Percentiles rank a stretch among this genome's conserved stretches.
Conservation (phyloP, 352 stramenopile genomes). For the Saprolegnia parasitica region DNA sequence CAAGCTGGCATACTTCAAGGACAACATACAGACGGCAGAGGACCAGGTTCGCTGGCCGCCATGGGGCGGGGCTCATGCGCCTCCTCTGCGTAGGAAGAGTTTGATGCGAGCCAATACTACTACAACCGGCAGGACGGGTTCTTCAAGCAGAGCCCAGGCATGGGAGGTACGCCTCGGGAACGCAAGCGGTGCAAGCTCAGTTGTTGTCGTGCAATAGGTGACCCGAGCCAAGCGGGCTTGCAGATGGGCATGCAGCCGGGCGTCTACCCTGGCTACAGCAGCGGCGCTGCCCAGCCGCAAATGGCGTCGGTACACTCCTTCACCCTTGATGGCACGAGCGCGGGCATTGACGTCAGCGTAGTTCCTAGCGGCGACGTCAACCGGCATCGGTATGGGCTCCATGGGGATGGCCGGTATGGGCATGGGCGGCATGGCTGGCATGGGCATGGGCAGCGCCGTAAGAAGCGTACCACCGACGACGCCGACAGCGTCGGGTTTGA, state of each 20-base stretch:
- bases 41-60: slow-evolving; percentile 53
- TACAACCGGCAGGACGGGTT: slow-evolving; percentile 70
- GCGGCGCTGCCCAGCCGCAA: background rate
- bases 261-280: background rate
- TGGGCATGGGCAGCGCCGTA: slow-evolving; percentile 17
- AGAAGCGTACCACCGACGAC: background rate
- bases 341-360: background rate
- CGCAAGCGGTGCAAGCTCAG: too few relatives aligned
- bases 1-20: slow-evolving; percentile 87
- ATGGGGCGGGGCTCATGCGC: background rate
- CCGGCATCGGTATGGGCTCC: slow-evolving; percentile 19
- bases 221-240: background rate
- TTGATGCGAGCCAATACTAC: slow-evolving; percentile 85
- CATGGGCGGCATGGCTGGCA: slow-evolving; percentile 15
- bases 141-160: slow-evolving; percentile 11
- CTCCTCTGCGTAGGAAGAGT: slow-evolving; percentile 47
- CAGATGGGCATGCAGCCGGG: background rate
- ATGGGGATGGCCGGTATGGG: slow-evolving; percentile 24
- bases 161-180: slow-evolving; percentile 1
- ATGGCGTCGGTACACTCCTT: background rate
- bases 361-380: slow-evolving; percentile 21
- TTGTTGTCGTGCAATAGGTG: background rate
- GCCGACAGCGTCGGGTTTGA: background rate
- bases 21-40: slow-evolving; percentile 85
- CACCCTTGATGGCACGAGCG: too few relatives aligned